These are phyloP conservation scores for Populus alba DNA, from an alignment of 345 rosid genomes.

Conservation along the genomic window DNA sequence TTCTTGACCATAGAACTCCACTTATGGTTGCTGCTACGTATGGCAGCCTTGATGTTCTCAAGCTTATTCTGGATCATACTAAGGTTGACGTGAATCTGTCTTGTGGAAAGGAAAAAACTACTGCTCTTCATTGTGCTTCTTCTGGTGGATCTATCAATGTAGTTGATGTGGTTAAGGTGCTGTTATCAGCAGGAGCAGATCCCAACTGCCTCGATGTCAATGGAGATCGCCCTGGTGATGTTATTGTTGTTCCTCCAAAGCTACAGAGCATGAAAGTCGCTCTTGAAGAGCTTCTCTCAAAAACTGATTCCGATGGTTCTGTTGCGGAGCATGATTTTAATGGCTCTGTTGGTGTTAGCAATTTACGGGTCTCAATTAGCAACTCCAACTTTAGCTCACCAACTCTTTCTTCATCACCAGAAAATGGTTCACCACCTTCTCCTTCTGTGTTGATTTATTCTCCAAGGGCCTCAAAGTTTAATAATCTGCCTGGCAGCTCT, in stretches of 20 bases:
- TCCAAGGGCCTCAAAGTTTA: constrained; percentile 29
- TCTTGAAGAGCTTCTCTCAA: constrained; percentile 42
- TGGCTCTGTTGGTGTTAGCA: constrained; percentile 12
- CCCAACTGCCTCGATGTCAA: constrained; percentile 43
- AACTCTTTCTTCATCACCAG: constrained; percentile 31
- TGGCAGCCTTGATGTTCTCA: constrained; percentile 45
- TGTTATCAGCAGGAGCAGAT: constrained; percentile 59
- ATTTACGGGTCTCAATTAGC: constrained; percentile 23
- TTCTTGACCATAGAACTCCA: constrained; percentile 49
- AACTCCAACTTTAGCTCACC: constrained; percentile 33
- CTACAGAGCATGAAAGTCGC: constrained; percentile 27
- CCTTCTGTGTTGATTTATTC: constrained; percentile 31
- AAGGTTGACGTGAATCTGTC: constrained; percentile 36
- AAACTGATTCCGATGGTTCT: constrained; percentile 4
- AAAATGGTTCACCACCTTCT: constrained; percentile 32
- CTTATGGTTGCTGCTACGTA: constrained; percentile 69
- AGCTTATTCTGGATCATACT: constrained; percentile 27
- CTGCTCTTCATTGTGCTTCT: constrained; percentile 72
- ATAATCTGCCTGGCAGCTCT: constrained; percentile 11
- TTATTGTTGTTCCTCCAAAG: constrained; percentile 49
- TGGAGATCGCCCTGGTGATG: constrained; percentile 58
- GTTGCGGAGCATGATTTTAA: constrained; percentile 5
- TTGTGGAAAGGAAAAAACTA: constrained; percentile 52
- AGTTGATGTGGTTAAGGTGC: constrained; percentile 51
- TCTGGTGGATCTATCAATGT: constrained; percentile 53